Conservation (phyloP, 495 filamentous ascomycete species). For the Cercophora samala region DNA sequence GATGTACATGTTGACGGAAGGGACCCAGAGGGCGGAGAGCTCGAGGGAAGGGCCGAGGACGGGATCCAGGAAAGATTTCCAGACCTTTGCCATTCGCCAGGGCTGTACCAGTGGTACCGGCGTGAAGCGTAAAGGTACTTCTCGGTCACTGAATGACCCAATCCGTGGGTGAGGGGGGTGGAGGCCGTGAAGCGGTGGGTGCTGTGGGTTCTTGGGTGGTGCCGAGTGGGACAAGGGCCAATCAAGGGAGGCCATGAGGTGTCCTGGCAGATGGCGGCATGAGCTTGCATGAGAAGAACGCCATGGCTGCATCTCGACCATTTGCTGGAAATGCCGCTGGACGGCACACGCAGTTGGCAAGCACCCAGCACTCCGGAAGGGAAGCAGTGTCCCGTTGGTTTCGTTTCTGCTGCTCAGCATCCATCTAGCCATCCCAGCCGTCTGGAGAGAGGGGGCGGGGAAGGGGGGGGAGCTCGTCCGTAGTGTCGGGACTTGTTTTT, state of each 20-base stretch:
- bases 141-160: background rate
- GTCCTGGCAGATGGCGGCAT: slow-evolving; percentile 20
- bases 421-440: slow-evolving; percentile 5
- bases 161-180: slow-evolving; percentile 12
- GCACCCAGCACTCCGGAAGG: slow-evolving; percentile 17
- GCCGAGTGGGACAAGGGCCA: slow-evolving; percentile 17
- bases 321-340: slow-evolving; percentile 18
- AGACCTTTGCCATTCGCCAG: background rate
- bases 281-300: slow-evolving; percentile 26
- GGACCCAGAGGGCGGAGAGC: background rate
- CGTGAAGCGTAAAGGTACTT: slow-evolving; percentile 9
- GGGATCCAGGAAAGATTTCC: slow-evolving; percentile 3
- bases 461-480: slow-evolving; percentile 15
- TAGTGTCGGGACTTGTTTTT: slow-evolving; percentile 15
- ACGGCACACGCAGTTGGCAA: slow-evolving; percentile 14
- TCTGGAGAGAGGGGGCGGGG: slow-evolving; percentile 9
- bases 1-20: background rate
- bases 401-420: slow-evolving; percentile 17
- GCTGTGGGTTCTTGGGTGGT: slow-evolving; percentile 1
- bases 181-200: slow-evolving; percentile 27
- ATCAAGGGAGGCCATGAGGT: slow-evolving; percentile 23
- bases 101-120: background rate
- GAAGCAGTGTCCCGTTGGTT: background rate
- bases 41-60: background rate
- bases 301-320: slow-evolving; percentile 30